These are phyloP conservation scores for Cladosporium sp. DNA, from an alignment of 2,329 filamentous ascomycete species.

Conservation along the genomic window DNA sequence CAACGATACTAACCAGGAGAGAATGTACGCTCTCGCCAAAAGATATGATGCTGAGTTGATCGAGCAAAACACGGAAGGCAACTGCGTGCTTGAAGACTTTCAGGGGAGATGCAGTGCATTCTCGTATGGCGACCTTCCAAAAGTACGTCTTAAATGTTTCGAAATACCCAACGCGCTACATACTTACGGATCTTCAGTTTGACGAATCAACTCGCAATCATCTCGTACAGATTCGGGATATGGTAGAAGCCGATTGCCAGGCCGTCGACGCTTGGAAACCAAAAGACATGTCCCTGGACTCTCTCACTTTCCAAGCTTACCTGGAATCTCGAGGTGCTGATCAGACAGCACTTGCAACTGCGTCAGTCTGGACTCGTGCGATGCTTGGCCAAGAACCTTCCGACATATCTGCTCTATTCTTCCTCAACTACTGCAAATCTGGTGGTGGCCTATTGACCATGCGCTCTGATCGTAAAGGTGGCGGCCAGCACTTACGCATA, in stretches of 20 bases:
- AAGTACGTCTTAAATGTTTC: slow-evolving; percentile 15
- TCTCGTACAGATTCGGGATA: slow-evolving; percentile 32
- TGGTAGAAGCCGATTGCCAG: slow-evolving; percentile 37
- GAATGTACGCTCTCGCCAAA: slow-evolving; percentile 40
- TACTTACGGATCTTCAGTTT: slow-evolving; percentile 16
- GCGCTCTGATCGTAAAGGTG: slow-evolving; percentile 48
- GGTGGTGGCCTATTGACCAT: slow-evolving; percentile 50
- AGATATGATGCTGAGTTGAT: slow-evolving; percentile 42
- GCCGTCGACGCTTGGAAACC: slow-evolving; percentile 25
- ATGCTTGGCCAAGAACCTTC: slow-evolving; percentile 48
- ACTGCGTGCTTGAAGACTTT: slow-evolving; percentile 38
- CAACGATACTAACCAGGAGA: slow-evolving; percentile 51
- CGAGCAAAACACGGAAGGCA: slow-evolving; percentile 46
- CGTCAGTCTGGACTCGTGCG: slow-evolving; percentile 44
- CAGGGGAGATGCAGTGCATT: slow-evolving; percentile 32
- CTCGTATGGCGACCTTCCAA: slow-evolving; percentile 31
- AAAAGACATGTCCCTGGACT: slow-evolving; percentile 29
- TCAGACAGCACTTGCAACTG: slow-evolving; percentile 33
- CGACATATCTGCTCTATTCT: slow-evolving; percentile 50
- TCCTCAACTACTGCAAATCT: slow-evolving; percentile 52
- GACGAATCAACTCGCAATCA: slow-evolving; percentile 21
- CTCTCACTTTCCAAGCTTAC: slow-evolving; percentile 38
- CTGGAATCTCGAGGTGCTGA: slow-evolving; percentile 30
- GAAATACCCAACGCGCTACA: not conserved
- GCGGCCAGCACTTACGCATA: slow-evolving; percentile 50